Evolutionary conservation across 2,329 filamentous ascomycete species (phyloP), one percentile per base, ranked within the genome.

Genomic region (Emericellopsis cladophorae): DNA sequence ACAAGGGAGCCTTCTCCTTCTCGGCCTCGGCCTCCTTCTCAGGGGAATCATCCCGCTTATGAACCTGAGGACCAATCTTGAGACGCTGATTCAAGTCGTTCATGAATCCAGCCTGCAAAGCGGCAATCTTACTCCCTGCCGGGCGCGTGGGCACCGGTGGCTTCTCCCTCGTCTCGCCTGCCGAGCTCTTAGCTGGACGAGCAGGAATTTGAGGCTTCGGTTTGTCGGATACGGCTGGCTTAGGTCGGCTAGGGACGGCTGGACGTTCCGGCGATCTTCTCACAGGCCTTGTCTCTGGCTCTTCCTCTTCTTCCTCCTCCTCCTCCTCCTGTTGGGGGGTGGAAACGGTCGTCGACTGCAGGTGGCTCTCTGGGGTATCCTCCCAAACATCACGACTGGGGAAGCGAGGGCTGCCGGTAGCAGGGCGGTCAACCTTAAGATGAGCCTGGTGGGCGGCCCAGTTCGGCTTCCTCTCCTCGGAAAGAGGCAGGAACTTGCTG

Each of bases 331-430:
- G 52, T 39, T 54, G 44, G 7, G 49, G 52, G 10, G 57, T 50
- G 45, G 49, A 60, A 48, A 48, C 59, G 54, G 93, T 79, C 1
- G 82, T 89, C 52, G 88, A 79, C 16, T 93, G 72, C 47, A 83
- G 73, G 43, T 84, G 74, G 52, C 85, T 90, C 51, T 94, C 87
- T 2, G 90, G 90, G 0, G 76, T 80, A 57, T 96, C 90, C 63
- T 96, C 90, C 90, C 90, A 95, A 34, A 95, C 79, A 60, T 96
- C 90, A 41, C 79, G 79, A 56, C 89, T 95, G 0, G 90, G 90
- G 58, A 96, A 96, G 11, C 87, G 78, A 40, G 81, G 79, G 12
- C 26, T 29, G 43, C 77, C 68, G 49, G 73, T 55, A 14, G 66
- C 67, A 5, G 81, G 74, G 18, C 81, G 67, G 11, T 74, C 69